Evolutionary conservation across 2,329 filamentous ascomycete species (phyloP), one percentile per base, ranked within the genome.

Genomic region (Aureobasidium sp.): DNA sequence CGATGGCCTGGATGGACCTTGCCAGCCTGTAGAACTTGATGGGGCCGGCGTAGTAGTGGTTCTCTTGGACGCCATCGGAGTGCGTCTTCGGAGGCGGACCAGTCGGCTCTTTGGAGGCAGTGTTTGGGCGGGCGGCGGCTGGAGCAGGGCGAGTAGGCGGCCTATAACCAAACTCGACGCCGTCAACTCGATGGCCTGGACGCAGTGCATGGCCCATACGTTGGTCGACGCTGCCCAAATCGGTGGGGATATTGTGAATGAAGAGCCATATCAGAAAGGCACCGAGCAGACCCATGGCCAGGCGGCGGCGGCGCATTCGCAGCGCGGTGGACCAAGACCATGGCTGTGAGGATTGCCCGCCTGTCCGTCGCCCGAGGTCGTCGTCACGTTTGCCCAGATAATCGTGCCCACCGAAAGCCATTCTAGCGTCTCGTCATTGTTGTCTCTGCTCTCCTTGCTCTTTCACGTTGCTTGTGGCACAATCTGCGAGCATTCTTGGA

Each of bases 1-100:
- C 72, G 47, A 87, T 83, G 14, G 78, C 80, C 45, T 86, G 82
- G 44, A 96, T 77, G 3, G 87, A 85, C 20, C 73, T 70, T 0
- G 82, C 83, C 45, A 97, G 80, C 12, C 83, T 74, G 67, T 82
- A 83, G 70, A 90, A 92, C 68, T 79, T 84, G 67, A 95, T 80
- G 1, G 83, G 83, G 0, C 90, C 91, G 65, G 87, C 84, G 72
- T 87, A 93, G 56, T 80, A 80, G 64, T 79, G 74, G 61, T 72
- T 71, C 51, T 71, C 63, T 57, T 65, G 64, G 63, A n/a, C 65
- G 22, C 67, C 66, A 29, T 12, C 12, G 20, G 49, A 11, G 20
- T 62, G 47, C 20, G 39, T 15, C 55, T 58, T 49, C 9, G 57
- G 58, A 17, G 65, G 65, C 31, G 65, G 61, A 5, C 65, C 65